Evolutionary conservation across 2,329 filamentous ascomycete genomes (phyloP), one percentile per base, ranked within the genome.

Genomic region (Ceratocystiopsis brevicomis): DNA sequence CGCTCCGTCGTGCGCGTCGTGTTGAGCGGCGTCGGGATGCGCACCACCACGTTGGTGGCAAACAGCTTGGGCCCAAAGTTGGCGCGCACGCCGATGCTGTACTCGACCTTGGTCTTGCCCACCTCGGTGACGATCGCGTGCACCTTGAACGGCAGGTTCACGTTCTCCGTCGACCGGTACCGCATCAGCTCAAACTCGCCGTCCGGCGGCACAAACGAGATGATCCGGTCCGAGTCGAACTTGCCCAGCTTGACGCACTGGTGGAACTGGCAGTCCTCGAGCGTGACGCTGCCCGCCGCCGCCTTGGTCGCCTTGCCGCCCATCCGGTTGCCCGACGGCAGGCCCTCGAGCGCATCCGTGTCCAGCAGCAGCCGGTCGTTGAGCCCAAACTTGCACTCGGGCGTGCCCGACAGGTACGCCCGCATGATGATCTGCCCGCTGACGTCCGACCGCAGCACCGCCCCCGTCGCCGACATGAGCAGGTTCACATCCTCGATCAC

Each of bases 401-500:
- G 90, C 1, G 87, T 98, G 33, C 92, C 90, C 17, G 84, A 83
- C 21, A 98, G 78, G 57, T 98, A 98, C 47, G 90, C 90, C 54
- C 90, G 85, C 90, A 98, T 98, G 54, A 98, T 76, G 55, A 98
- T 98, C 58, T 96, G 87, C 42, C 90, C 90, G 42, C 85, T 94
- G 43, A 98, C 90, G 56, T 98, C 90, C 49, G 90, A 90, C 50
- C 90, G 82, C 13, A 98, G 73, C 25, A 98, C 86, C 18, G 87
- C 88, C 30, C 90, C 90, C 0, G 86, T 90, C 6, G 90, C 90
- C n/a, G 88, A 96, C 82, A 98, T 95, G 56, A 98, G 78, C 46
- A 98, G 73, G 61, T 98, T 98, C 55, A 98, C 88, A 57, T 98
- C 90, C 62, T 98, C 90, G 56, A 98, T 98, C 16, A 98, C 90